Base-by-base conservation (phyloP, 2,329 filamentous ascomycete genomes). In the Colletotrichum falcatum region DNA sequence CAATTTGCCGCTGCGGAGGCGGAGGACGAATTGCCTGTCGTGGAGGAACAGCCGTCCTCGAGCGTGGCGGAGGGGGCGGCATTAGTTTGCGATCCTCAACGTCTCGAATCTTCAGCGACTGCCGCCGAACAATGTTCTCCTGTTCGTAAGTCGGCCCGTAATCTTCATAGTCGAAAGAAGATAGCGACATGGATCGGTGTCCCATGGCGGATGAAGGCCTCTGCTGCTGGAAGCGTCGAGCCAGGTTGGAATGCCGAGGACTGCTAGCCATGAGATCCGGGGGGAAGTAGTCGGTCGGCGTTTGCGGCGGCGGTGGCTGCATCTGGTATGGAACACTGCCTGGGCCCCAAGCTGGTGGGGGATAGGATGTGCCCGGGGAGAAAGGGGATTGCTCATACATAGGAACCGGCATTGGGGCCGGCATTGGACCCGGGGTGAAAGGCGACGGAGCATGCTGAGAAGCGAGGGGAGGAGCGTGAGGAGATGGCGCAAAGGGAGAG, bases 61-160 rank as follows among this genome's bases (percentile, higher is more conserved):
- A 54, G 67, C 30, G 58, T 9, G 79, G 75, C 12, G 78, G 77
- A 5, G 85, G 85, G 14, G 86, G 86, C 28, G 87, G 86, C 85
- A 87, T 87, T 37, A 80, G 79, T 60, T 75, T 78, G 39, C 83
- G 81, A 61, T 86, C 85, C 1, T 86, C 83, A 0, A 84, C 81
- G 9, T 79, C 76, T 65, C 81, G 84, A 75, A 78, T 82, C 16
- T 78, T 78, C 42, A 80, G 75, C 1, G 86, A 87, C n/a, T 81
- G 73, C 28, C 84, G 83, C 33, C 85, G 81, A 6, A 78, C 58
- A 1, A 84, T 70, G 35, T 80, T 77, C 5, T 83, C 79, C 14
- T 82, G 80, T 2, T 84, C 82, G 58, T 82, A 84, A 18, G 51
- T 54, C 16, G 48, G 48, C 12, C 37, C 60, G 20, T 62, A 62